A percentile compares a stretch with the other conserved stretches of the same genome.
These are phyloP conservation scores for Diaporthe sp. DNA, from an alignment of 2,329 filamentous ascomycete species.

Conservation along the genomic window DNA sequence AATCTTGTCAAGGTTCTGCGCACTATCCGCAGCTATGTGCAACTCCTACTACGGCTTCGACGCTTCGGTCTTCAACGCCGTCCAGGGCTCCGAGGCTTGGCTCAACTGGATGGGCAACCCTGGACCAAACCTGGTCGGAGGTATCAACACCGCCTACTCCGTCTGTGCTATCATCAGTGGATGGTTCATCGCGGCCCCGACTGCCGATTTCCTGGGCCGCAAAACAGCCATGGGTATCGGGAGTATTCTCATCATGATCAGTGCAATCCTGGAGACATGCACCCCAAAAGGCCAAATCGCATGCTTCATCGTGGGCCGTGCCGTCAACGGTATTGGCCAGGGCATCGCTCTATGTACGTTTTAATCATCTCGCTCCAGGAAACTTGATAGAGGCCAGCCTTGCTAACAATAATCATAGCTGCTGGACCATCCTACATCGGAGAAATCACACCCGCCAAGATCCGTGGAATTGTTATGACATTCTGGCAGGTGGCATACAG, in stretches of 20 bases:
- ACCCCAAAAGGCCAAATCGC: constrained; percentile 71
- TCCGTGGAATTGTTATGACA: constrained; percentile 76
- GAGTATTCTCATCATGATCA: constrained; percentile 74
- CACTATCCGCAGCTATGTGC: constrained; percentile 77
- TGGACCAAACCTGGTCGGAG: constrained; percentile 56
- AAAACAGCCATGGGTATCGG: constrained; percentile 75
- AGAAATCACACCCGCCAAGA: constrained; percentile 74
- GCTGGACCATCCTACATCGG: constrained; percentile 80
- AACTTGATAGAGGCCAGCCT: constrained; percentile 38
- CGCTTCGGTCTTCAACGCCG: constrained; percentile 80
- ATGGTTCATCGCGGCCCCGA: constrained; percentile 78
- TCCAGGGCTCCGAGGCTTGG: constrained; percentile 78
- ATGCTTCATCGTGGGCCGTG: constrained; percentile 77
- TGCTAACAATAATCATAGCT: constrained; percentile 58
- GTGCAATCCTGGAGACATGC: constrained; percentile 78
- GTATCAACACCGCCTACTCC: constrained; percentile 78
- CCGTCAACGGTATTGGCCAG: constrained; percentile 78
- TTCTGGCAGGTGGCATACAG: constrained; percentile 70
- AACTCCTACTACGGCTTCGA: constrained; percentile 85
- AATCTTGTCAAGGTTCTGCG: constrained; percentile 69
- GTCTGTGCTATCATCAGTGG: constrained; percentile 78
- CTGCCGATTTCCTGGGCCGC: constrained; percentile 73
- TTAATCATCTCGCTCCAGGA: constrained; percentile 51
- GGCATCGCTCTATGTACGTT: constrained; percentile 69
- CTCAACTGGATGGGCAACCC: constrained; percentile 69